Conservation (phyloP, 2,329 filamentous ascomycete genomes). For the Magnaporthiopsis poae region DNA sequence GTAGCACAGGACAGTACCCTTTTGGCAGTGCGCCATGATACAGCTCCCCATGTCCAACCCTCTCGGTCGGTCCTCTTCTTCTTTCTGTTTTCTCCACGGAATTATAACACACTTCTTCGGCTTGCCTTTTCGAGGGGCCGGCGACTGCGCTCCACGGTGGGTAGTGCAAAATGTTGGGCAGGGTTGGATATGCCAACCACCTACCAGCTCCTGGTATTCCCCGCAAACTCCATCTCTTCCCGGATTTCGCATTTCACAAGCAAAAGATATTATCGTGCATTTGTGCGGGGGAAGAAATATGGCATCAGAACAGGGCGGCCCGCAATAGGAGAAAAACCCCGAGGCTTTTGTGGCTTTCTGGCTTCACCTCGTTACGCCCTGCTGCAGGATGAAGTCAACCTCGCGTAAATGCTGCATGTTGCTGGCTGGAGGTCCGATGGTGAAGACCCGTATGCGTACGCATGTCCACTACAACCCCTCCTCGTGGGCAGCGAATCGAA, state of each 20-base stretch:
- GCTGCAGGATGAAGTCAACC: neutral
- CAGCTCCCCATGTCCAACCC: neutral
- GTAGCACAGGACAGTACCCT: no score
- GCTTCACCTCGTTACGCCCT: neutral
- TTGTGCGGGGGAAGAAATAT: neutral
- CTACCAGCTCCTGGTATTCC: neutral
- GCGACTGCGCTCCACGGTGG: neutral
- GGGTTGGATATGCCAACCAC: neutral
- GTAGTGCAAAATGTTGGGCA: neutral
- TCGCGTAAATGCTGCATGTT: no score
- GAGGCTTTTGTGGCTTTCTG: neutral
- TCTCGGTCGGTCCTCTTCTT: neutral
- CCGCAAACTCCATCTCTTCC: neutral
- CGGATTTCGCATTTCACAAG: neutral
- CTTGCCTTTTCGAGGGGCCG: neutral
- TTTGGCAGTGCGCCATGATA: neutral
- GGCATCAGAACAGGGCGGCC: neutral
- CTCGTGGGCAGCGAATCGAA: neutral
- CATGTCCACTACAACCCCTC: neutral
- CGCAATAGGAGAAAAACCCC: neutral
- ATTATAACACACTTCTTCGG: neutral
- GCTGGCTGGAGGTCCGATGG: neutral
- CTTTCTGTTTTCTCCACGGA: neutral
- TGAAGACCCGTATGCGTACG: neutral
- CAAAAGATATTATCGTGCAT: neutral